Percentiles rank a stretch among this genome's conserved stretches.
phyloP scores from a whole-genome alignment of 106 monocot genomes.

The Vanilla planifolia region DNA sequence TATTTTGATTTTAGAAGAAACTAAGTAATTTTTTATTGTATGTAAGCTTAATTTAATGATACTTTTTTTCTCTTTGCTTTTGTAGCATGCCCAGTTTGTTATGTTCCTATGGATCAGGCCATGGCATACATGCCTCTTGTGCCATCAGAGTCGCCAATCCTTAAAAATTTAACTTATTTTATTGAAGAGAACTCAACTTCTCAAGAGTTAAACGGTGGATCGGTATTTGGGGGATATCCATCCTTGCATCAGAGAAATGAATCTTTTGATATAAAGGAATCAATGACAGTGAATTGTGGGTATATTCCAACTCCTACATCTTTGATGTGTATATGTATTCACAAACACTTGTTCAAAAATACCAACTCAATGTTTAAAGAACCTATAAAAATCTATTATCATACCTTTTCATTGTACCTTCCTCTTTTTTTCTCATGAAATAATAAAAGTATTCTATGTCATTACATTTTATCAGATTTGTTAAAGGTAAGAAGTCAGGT shows the following conservation, averaged over 20 bases:
- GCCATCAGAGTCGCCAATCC: constrained; percentile 62
- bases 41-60: background rate
- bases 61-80: constrained; percentile 15
- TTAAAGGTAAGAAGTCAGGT: constrained; percentile 68
- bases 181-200: constrained; percentile 29
- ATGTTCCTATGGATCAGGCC: constrained; percentile 71
- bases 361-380: too few relatives aligned
- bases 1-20: background rate
- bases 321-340: too few relatives aligned
- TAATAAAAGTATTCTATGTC: too few relatives aligned
- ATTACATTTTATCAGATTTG: constrained; percentile 67
- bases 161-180: constrained; percentile 54
- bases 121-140: constrained; percentile 48
- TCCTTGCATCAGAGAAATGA: constrained; percentile 53
- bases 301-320: too few relatives aligned
- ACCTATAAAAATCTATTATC: too few relatives aligned
- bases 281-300: constrained; percentile 84
- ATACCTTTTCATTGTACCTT: too few relatives aligned
- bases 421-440: too few relatives aligned
- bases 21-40: too few relatives aligned
- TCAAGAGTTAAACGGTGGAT: constrained; percentile 41
- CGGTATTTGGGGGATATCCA: constrained; percentile 58
- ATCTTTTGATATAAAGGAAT: constrained; percentile 55
- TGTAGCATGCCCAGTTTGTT: constrained; percentile 88
- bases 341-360: too few relatives aligned